Base-by-base conservation (phyloP, 306 rosid species). In the Luffa acutangula region DNA sequence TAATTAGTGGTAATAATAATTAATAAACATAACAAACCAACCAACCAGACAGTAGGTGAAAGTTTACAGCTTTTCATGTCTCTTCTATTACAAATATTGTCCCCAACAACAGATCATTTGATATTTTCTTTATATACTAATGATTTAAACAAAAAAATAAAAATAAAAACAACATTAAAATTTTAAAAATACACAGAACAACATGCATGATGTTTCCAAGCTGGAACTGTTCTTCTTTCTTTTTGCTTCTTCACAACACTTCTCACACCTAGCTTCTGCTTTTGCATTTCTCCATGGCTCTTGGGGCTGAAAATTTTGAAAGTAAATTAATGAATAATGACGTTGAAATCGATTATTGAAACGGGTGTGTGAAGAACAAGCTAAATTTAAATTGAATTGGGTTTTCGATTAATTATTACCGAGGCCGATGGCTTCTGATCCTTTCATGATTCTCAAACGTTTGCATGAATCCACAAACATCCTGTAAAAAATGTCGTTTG, bases 271-370 rank as follows among this genome's bases (percentile, higher is more conserved):
- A 90, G 92, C 90, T 87, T 87, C 95, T 86, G 89, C 82, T 89
- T 84, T 87, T 90, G 92, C 95, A 90, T 86, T 90, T 90, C 83
- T 90, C 92, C 95, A 90, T 85, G 69, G 95, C 95, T 82, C 92
- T 89, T 82, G 95, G 95, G 33, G 95, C 95, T 90, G 91, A 82
- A 58, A 54, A 7, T 25, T 7, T 11, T 25, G 31, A 25, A 25
- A 9, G 6, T 7, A 45, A 12, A n/a, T 37, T 56, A 12, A 12
- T 3, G 9, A 36, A 54, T 51, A 39, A 18, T 31, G 39, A 66
- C 4, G 43, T 37, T 0, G 7, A 63, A 4, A 15, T 3, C 11
- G 36, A 60, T 7, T 60, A 9, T 60, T 3, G 1, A 1, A 25
- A 25, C 0, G 31, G 21, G 34, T 51, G 36, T 51, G 17, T 4